phyloP scores from a whole-genome alignment of 129 eudicot species.

The Pseudognaphalium luteoalbum region DNA sequence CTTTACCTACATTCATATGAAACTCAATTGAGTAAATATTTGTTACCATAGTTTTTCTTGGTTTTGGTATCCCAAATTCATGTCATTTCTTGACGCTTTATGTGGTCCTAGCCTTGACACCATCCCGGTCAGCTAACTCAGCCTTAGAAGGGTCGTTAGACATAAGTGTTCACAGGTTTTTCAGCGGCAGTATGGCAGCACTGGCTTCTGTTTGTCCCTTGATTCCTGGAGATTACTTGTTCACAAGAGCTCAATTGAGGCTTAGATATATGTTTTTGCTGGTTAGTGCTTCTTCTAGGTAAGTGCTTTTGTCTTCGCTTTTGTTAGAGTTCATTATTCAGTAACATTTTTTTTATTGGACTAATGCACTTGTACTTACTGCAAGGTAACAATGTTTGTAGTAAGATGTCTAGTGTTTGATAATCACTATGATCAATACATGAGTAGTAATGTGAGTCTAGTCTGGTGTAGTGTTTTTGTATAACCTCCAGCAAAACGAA shows the following conservation, averaged over 20 bases:
- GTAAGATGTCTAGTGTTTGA: background rate
- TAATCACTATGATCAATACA: background rate
- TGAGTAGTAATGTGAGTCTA: background rate
- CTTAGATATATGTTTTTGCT: background rate
- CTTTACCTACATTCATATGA: background rate
- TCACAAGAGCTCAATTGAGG: background rate
- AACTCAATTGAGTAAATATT: background rate
- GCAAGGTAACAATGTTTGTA: background rate
- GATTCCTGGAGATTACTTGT: background rate
- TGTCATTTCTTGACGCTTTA: background rate
- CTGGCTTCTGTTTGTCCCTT: background rate
- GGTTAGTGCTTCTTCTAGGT: background rate
- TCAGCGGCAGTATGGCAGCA: background rate
- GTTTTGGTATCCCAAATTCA: background rate
- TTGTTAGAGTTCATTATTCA: background rate
- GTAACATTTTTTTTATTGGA: background rate
- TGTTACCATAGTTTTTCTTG: slow-evolving; percentile 5
- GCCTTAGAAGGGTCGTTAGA: background rate
- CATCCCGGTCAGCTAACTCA: background rate
- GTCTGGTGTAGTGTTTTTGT: background rate
- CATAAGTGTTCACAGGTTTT: background rate
- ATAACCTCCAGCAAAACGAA: background rate
- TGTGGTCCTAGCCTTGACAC: background rate
- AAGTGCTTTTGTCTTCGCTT: background rate
- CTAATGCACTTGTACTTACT: background rate